Evolutionary conservation across 2,329 filamentous ascomycete genomes (phyloP).

Genomic region (Lanzia echinophila): DNA sequence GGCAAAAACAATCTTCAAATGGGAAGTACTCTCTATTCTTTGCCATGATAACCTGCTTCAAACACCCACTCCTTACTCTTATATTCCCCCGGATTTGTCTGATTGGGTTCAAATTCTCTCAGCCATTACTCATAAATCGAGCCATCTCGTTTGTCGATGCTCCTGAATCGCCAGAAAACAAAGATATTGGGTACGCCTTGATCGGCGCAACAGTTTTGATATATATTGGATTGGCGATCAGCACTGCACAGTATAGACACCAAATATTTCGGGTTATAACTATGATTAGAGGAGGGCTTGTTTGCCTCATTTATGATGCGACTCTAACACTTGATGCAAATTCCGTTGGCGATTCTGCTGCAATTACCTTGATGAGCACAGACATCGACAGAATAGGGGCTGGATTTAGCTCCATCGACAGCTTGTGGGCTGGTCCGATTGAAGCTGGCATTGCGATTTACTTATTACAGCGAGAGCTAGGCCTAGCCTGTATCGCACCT

Average conservation of each 20-base stretch:
- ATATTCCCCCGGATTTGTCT: conserved; percentile 16
- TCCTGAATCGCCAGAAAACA: neutral
- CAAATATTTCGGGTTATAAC: conserved; percentile 18
- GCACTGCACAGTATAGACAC: conserved; percentile 17
- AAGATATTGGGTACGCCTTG: conserved; percentile 9
- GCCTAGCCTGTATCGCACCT: conserved; percentile 8
- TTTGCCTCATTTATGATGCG: conserved; percentile 23
- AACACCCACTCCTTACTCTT: conserved; percentile 8
- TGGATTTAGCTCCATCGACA: conserved; percentile 27
- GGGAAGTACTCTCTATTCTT: neutral
- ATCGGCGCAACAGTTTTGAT: conserved; percentile 13
- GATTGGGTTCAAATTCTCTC: conserved; percentile 13
- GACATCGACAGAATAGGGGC: conserved; percentile 28
- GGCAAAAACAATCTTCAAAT: neutral
- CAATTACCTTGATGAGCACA: conserved; percentile 39
- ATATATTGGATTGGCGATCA: conserved; percentile 13
- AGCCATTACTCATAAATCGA: conserved; percentile 13
- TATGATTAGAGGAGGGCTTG: conserved; percentile 22
- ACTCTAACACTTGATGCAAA: conserved; percentile 21
- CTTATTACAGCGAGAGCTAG: conserved; percentile 31
- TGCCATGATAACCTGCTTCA: neutral
- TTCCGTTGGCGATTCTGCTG: conserved; percentile 15
- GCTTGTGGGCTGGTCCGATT: conserved; percentile 34
- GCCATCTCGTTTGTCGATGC: conserved; percentile 3
- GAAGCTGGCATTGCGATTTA: conserved; percentile 33